Evolutionary conservation across 2,329 filamentous ascomycete species (phyloP).

Genomic region (Colletotrichum lupini): DNA sequence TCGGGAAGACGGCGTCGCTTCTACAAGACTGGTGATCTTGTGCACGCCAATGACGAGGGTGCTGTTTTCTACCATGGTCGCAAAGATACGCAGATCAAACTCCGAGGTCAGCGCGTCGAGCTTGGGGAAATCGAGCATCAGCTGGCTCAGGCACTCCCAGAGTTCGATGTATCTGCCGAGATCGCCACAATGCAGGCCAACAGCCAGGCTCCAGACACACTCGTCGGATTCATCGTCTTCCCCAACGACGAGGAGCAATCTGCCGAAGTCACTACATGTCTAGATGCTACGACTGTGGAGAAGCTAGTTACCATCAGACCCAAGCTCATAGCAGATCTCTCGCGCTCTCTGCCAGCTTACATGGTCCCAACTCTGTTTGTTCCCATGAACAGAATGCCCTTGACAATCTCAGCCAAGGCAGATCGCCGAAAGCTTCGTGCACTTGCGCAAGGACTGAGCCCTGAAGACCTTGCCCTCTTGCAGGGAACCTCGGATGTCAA

Average conservation of each 20-base stretch:
- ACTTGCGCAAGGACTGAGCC: neutral
- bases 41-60: conserved; percentile 29
- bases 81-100: conserved; percentile 36
- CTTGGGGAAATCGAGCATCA: conserved; percentile 11
- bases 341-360: neutral
- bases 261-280: neutral
- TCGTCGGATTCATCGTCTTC: neutral
- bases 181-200: neutral
- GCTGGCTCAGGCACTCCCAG: neutral
- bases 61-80: conserved; percentile 40
- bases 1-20: conserved; percentile 41
- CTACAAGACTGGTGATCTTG: conserved; percentile 58
- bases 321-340: neutral
- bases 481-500: neutral
- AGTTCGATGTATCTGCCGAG: conserved; percentile 19
- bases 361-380: conserved; percentile 9
- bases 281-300: neutral
- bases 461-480: neutral
- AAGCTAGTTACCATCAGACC: neutral
- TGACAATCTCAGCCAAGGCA: neutral
- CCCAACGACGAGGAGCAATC: neutral
- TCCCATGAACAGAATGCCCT: neutral
- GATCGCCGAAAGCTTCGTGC: neutral
- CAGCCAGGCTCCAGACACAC: neutral
- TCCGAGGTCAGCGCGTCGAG: conserved; percentile 3